A percentile compares a stretch with the other conserved stretches of the same genome.
Evolutionary conservation across 768 basidiomycete species (phyloP).

Genomic region (Tubosaeta brunneosetosa): DNA sequence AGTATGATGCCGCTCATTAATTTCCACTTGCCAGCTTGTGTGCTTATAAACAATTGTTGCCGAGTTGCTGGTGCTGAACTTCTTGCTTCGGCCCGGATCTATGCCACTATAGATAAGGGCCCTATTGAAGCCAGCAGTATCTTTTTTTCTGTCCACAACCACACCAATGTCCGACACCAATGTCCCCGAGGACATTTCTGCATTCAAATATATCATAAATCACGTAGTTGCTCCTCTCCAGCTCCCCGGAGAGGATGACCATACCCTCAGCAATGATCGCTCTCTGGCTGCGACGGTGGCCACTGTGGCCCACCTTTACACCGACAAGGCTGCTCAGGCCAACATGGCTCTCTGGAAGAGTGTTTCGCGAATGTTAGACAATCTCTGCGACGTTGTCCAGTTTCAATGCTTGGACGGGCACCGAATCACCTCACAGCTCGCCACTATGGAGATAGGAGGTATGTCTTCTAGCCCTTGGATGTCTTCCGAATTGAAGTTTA

Average conservation of each 20-base stretch:
- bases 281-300: slow-evolving; percentile 23
- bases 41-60: too few relatives aligned
- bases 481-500: not conserved
- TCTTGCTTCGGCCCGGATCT: too few relatives aligned
- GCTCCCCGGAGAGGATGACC: slow-evolving; percentile 37
- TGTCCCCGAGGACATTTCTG: not conserved
- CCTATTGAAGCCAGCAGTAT: too few relatives aligned
- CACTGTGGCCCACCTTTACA: slow-evolving; percentile 19
- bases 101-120: too few relatives aligned
- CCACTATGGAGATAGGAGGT: slow-evolving; percentile 18
- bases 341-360: slow-evolving; percentile 24
- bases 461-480: not conserved
- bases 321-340: not conserved
- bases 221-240: slow-evolving; percentile 43
- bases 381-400: slow-evolving; percentile 10
- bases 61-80: too few relatives aligned
- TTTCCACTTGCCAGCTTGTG: too few relatives aligned
- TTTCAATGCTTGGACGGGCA: not conserved
- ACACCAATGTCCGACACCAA: too few relatives aligned
- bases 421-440: slow-evolving; percentile 15
- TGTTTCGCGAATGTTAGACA: slow-evolving; percentile 29
- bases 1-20: too few relatives aligned
- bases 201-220: slow-evolving; percentile 30
- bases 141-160: not conserved
- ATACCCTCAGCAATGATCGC: slow-evolving; percentile 18